Percentiles rank a stretch among this genome's conserved stretches.
phyloP scores from a whole-genome alignment of 805 yeast genomes.

The Ogataea zsoltii region DNA sequence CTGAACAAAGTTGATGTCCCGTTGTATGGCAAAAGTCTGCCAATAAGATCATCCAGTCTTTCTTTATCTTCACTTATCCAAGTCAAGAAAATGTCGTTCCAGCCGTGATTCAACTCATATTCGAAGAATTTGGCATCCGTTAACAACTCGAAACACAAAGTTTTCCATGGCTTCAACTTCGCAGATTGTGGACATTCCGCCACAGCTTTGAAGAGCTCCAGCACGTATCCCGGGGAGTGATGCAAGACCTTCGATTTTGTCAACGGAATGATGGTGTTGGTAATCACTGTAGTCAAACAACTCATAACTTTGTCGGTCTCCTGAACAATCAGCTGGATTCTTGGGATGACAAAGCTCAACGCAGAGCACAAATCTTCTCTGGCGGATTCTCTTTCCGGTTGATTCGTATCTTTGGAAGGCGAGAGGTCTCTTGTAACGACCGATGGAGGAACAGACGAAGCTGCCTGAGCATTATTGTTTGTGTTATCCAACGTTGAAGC shows the following conservation, averaged over 20 bases:
- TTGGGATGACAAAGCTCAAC: slow-evolving; percentile 41
- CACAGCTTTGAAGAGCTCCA: slow-evolving; percentile 44
- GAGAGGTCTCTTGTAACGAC: slow-evolving; percentile 10
- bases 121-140: slow-evolving; percentile 60
- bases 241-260: slow-evolving; percentile 44
- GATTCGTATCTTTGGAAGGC: slow-evolving; percentile 12
- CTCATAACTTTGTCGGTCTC: slow-evolving; percentile 64
- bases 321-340: slow-evolving; percentile 42
- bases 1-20: slow-evolving; percentile 50
- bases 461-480: background rate
- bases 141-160: slow-evolving; percentile 61
- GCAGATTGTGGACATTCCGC: slow-evolving; percentile 35
- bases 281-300: slow-evolving; percentile 51
- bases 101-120: slow-evolving; percentile 37
- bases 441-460: slow-evolving; percentile 4
- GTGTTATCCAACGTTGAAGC: background rate
- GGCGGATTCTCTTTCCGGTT: slow-evolving; percentile 23
- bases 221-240: slow-evolving; percentile 40
- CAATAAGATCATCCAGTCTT: slow-evolving; percentile 51
- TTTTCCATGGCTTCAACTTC: slow-evolving; percentile 61
- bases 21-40: slow-evolving; percentile 49
- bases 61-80: slow-evolving; percentile 73
- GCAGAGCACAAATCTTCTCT: slow-evolving; percentile 48
- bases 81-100: slow-evolving; percentile 55
- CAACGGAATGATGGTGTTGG: slow-evolving; percentile 54